These are phyloP conservation scores for Tieghemostelium lacteum DNA, from an alignment of 78 protist species.

Conservation along the genomic window DNA sequence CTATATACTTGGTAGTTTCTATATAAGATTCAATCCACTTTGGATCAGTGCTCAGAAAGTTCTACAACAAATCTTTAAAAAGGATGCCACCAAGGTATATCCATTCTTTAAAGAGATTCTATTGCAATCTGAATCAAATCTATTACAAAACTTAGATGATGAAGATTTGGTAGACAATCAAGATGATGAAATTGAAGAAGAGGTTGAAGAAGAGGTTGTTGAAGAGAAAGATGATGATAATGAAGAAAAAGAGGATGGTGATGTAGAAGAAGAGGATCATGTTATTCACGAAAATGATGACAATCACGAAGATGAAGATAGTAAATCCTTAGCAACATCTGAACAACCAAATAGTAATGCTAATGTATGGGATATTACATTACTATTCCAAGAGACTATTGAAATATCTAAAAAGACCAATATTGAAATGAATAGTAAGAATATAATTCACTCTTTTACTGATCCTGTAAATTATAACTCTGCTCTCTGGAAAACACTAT, in stretches of 20 bases:
- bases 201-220: constrained; percentile 9
- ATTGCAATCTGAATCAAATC: neutral
- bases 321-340: neutral
- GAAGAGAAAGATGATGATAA: neutral
- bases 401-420: neutral
- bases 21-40: constrained; percentile 56
- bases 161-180: neutral
- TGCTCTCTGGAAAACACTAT: constrained; percentile 39
- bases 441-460: constrained; percentile 29
- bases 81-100: constrained; percentile 15
- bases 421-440: neutral
- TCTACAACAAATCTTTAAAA: constrained; percentile 1
- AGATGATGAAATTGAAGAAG: constrained; percentile 23
- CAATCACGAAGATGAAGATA: neutral
- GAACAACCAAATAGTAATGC: neutral
- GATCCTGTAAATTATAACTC: constrained; percentile 11
- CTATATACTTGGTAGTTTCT: constrained; percentile 53
- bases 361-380: neutral
- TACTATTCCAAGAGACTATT: constrained; percentile 6
- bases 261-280: neutral
- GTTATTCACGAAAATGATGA: neutral
- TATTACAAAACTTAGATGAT: neutral
- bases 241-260: neutral
- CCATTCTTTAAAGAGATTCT: constrained; percentile 41
- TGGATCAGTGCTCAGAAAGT: constrained; percentile 54